Percentiles rank a stretch among this genome's conserved stretches.
phyloP scores from a whole-genome alignment of 2,329 filamentous ascomycete species.

The Diaporthe sp. region DNA sequence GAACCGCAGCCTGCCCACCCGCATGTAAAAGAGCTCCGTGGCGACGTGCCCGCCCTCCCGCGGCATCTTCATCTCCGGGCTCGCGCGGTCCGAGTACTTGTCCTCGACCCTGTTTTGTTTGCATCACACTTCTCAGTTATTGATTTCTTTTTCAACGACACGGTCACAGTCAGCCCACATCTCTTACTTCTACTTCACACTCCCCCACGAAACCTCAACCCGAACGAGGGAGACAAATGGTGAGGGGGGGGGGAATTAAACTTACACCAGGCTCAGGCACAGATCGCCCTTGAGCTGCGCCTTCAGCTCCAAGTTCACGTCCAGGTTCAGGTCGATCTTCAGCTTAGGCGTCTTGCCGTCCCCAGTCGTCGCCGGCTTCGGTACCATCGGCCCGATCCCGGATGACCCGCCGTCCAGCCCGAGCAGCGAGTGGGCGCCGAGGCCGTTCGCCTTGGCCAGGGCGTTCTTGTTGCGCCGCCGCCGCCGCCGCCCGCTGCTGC shows the following conservation, averaged over 20 bases:
- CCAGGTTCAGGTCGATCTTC: slow-evolving; percentile 69
- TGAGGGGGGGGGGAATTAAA: slow-evolving; percentile 31
- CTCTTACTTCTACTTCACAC: not conserved
- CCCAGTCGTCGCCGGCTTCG: not conserved
- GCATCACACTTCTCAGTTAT: slow-evolving; percentile 13
- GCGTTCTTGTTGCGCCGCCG: slow-evolving; percentile 35
- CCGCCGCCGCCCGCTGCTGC: slow-evolving; percentile 33
- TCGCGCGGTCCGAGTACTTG: slow-evolving; percentile 43
- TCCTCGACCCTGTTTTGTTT: slow-evolving; percentile 47
- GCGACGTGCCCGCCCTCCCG: slow-evolving; percentile 42
- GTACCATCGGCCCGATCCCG: slow-evolving; percentile 4
- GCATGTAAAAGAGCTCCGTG: slow-evolving; percentile 52
- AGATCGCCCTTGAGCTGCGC: slow-evolving; percentile 85
- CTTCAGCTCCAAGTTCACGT: slow-evolving; percentile 84
- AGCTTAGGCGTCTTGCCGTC: slow-evolving; percentile 48
- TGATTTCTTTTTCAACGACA: slow-evolving; percentile 29
- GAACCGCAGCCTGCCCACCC: slow-evolving; percentile 50
- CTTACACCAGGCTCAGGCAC: slow-evolving; percentile 78
- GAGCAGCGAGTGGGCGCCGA: not conserved
- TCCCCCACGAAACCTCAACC: not conserved
- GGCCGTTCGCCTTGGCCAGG: not conserved
- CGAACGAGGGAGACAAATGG: not conserved
- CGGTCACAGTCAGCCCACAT: slow-evolving; percentile 23
- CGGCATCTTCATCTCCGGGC: slow-evolving; percentile 46
- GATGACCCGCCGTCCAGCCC: not conserved